phyloP scores from a whole-genome alignment of 2,329 filamentous ascomycete species.

The Akanthomyces uredinophilus region DNA sequence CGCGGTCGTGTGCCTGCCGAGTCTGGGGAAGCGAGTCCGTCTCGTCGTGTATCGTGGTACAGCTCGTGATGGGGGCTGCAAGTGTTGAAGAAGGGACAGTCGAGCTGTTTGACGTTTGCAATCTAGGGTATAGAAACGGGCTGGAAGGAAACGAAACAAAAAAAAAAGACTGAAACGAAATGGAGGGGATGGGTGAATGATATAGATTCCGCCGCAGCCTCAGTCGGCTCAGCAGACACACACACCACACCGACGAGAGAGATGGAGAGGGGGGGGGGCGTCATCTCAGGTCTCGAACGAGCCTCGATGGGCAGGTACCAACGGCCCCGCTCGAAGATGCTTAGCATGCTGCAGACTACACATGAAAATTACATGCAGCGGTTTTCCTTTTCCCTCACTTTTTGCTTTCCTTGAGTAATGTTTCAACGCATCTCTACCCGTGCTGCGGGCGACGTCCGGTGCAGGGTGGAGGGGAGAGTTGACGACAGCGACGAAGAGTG shows the following conservation, averaged over 20 bases:
- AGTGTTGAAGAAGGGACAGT: too few relatives aligned
- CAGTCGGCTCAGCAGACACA: constrained; percentile 1
- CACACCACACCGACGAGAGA: background rate
- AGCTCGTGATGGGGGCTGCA: too few relatives aligned
- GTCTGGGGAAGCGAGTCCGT: background rate
- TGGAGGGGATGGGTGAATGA: background rate
- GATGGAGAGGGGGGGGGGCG: background rate
- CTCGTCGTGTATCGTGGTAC: background rate
- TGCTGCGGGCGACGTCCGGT: background rate
- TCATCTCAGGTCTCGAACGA: background rate
- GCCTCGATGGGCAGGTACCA: background rate
- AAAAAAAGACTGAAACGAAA: background rate
- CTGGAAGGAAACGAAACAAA: background rate
- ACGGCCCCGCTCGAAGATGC: background rate
- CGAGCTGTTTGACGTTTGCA: background rate
- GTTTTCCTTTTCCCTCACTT: background rate
- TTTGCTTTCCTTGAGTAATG: background rate
- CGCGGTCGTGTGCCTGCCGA: background rate
- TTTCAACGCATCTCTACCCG: background rate
- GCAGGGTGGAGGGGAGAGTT: background rate
- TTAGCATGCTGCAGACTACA: background rate
- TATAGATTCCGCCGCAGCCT: constrained; percentile 5
- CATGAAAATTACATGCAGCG: background rate
- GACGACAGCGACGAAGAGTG: background rate
- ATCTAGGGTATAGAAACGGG: background rate